Base-by-base conservation (phyloP, 306 rosid genomes). In the Fragaria iinumae region DNA sequence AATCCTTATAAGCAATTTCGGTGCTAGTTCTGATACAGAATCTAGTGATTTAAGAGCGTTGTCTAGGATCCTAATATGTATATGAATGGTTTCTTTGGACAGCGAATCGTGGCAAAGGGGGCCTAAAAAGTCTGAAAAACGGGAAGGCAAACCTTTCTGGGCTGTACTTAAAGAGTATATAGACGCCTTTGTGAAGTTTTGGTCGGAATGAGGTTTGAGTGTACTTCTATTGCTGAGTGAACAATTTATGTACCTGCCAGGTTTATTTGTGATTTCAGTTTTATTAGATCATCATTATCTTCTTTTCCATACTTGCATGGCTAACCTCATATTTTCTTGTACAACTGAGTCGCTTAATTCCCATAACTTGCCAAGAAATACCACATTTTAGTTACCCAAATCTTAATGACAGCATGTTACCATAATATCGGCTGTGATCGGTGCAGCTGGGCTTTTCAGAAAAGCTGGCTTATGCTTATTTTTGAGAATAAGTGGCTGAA, bases 41-140 rank as follows among this genome's bases (percentile, higher is more conserved):
- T 74, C 69, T 17, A 69, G 60, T 53, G 49, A 62, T 77, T 73
- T 23, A 41, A 62, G 57, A 17, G 55, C 27, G 55, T 74, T 39
- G 73, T 63, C 32, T 67, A 52, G 10, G 50, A 67, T 63, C 12
- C 29, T 84, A 41, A 87, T 79, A 72, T 72, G 52, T 63, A 79
- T 21, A 56, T 45, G 21, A 41, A 62, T 68, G 55, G 62, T 80
- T 63, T 70, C 34, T 81, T 60, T 82, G 80, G 84, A 83, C 97
- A 96, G 99, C 49, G 98, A 91, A 83, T 90, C 99, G 34, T 92
- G 98, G 99, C 92, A 89, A 67, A 89, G 86, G 71, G 73, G 36
- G 23, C 71, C 89, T 1, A 85, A 80, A 68, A 84, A 72, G 16
- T 70, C 92, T 0, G 71, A 29, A 29, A 90, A 83, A 74, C 82